These are phyloP conservation scores for Camellia granthamiana DNA, from an alignment of 148 eudicot genomes.

Conservation along the genomic window DNA sequence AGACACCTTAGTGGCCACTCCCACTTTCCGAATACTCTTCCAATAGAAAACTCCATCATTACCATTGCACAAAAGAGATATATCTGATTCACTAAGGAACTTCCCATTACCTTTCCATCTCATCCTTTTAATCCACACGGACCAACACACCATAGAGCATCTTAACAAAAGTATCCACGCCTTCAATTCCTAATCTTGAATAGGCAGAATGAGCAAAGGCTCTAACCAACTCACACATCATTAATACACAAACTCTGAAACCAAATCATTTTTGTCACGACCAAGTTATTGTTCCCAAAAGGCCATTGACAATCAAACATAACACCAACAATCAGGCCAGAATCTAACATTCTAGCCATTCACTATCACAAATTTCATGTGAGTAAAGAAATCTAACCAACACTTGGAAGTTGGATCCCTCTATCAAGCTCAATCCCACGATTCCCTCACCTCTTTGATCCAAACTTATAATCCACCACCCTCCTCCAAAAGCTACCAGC, in stretches of 20 bases:
- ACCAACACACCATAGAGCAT: background rate
- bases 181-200: background rate
- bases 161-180: background rate
- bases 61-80: background rate
- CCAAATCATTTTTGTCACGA: background rate
- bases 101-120: background rate
- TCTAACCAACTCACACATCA: background rate
- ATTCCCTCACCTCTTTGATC: background rate
- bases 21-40: background rate
- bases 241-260: background rate
- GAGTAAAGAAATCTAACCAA: background rate
- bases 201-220: background rate
- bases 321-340: background rate
- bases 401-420: background rate
- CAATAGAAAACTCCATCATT: background rate
- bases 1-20: background rate
- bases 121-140: background rate
- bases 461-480: background rate
- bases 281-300: background rate
- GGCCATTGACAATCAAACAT: background rate
- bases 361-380: background rate
- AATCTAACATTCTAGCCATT: background rate
- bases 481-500: background rate
- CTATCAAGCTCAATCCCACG: background rate
- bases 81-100: background rate